Conservation (phyloP, 75 land plant genomes). For the Ceratopteris richardii region DNA sequence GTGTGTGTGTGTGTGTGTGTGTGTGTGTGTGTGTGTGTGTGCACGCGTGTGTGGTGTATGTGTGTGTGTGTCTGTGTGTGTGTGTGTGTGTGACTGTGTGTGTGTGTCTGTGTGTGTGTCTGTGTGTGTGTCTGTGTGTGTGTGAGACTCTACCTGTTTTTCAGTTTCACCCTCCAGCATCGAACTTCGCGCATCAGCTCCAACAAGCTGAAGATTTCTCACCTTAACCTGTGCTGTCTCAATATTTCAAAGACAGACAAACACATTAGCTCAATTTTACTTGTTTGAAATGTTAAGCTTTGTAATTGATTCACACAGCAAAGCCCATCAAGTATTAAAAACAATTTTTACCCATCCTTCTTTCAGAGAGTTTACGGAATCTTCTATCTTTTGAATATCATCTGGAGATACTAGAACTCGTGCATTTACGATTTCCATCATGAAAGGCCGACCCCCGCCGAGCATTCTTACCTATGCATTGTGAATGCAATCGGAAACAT, state of each 20-base stretch:
- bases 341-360: constrained; percentile 47
- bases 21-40: too few species aligned
- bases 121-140: too few species aligned
- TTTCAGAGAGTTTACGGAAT: constrained; percentile 44
- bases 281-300: neutral
- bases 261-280: neutral
- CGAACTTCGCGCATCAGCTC: constrained; percentile 54
- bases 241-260: neutral
- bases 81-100: too few species aligned
- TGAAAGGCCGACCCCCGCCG: constrained; percentile 91
- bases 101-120: too few species aligned
- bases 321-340: neutral
- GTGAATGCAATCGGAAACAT: constrained; percentile 1
- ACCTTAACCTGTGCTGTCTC: constrained; percentile 65
- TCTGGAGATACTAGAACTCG: constrained; percentile 35
- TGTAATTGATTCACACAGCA: neutral
- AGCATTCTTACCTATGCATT: constrained; percentile 85
- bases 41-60: too few species aligned
- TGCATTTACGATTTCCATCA: constrained; percentile 86
- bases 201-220: constrained; percentile 63
- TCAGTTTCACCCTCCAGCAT: constrained; percentile 97
- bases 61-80: too few species aligned
- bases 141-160: constrained; percentile 93
- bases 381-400: constrained; percentile 38
- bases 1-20: too few species aligned